Percentiles rank a stretch among this genome's conserved stretches.
Conservation (phyloP, 176 grass and related monocot species). For the Avena atlantica region DNA sequence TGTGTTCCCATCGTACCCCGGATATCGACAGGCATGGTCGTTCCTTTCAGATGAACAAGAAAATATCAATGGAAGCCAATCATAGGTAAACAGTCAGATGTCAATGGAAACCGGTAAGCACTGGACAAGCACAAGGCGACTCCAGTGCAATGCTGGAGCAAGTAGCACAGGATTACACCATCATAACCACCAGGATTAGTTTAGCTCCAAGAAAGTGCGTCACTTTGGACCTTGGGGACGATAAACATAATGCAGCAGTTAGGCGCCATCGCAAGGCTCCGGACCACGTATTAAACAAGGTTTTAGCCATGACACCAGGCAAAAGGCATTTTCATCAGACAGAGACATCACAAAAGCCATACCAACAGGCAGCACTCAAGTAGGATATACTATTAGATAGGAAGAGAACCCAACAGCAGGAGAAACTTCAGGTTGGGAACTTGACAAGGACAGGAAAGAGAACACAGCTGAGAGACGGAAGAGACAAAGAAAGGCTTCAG, state of each 20-base stretch:
- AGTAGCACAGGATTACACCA: constrained; percentile 35
- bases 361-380: constrained; percentile 28
- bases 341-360: constrained; percentile 44
- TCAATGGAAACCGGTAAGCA: constrained; percentile 27
- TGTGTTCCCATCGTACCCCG: not conserved
- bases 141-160: not conserved
- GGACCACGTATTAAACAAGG: constrained; percentile 40
- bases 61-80: not conserved
- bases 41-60: not conserved
- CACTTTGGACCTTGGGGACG: constrained; percentile 41
- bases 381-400: constrained; percentile 28
- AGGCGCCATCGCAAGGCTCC: constrained; percentile 28
- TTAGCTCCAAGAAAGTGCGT: constrained; percentile 48
- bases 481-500: constrained; percentile 38
- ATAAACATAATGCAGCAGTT: constrained; percentile 46
- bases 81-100: constrained; percentile 18
- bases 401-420: constrained; percentile 27
- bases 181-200: constrained; percentile 47
- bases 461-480: not conserved
- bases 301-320: constrained; percentile 46
- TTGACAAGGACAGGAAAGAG: not conserved
- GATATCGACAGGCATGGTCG: not conserved
- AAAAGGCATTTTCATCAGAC: constrained; percentile 48
- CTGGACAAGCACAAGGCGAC: constrained; percentile 50
- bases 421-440: constrained; percentile 25